Base-by-base conservation (phyloP, 306 rosid species). In the Acacia crassicarpa region DNA sequence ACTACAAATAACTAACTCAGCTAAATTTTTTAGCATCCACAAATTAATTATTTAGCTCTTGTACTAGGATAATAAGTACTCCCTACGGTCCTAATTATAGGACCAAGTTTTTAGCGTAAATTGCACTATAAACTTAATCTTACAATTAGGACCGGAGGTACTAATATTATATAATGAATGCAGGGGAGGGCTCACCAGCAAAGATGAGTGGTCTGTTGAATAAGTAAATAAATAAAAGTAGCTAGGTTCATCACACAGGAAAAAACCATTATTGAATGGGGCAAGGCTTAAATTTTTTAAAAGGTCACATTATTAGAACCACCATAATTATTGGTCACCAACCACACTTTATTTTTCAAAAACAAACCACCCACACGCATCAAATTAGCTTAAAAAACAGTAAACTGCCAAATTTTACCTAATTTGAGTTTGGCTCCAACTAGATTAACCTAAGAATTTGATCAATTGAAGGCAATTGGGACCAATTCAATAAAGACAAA, bases 231-330 rank as follows among this genome's bases (percentile, higher is more conserved):
- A 66, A 44, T 23, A n/a, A 78, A n/a, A 17, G 27, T n/a, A 38
- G 67, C 6, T 49, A 33, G 75, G 77, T 43, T 56, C 44, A 27
- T 79, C 61, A 45, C 72, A 71, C 4, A 2, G 32, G 38, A 56
- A 56, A n/a, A 51, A 72, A 27, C 59, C 17, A 72, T 30, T 32
- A 71, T 80, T 32, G 78, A 72, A 40, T 56, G 72, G 71, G 19
- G 4, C 14, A 17, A n/a, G 43, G 12, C 53, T 44, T 40, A 12
- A 30, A 40, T 10, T n/a, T 68, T 13, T 68, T 17, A 6, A 67
- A 67, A 35, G 45, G 41, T 9, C 8, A 8, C 45, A 27, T 51
- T 53, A 38, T 53, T 53, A 38, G 76, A 56, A 38, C 56, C 65
- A 58, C 44, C 49, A 67, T 67, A 67, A 69, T 69, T 15, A 22